Percentiles rank a stretch among this genome's conserved stretches.
These are phyloP conservation scores for Thelephora ganbajun DNA, from an alignment of 768 basidiomycete genomes.

Conservation along the genomic window DNA sequence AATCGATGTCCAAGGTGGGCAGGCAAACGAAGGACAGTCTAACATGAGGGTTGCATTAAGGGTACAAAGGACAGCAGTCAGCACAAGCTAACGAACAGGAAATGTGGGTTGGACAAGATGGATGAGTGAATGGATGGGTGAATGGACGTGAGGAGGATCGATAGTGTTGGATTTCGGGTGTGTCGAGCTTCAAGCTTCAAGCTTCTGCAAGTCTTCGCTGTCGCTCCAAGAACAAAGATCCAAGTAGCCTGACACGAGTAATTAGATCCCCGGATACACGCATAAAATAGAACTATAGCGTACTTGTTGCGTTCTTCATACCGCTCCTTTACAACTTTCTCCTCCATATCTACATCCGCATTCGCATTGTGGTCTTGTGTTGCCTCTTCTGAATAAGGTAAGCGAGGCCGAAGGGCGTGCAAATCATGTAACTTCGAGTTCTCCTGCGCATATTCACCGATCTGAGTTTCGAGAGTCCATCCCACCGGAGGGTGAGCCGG, in stretches of 20 bases:
- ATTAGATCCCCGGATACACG: conserved; percentile 3
- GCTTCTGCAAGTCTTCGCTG: too few species aligned
- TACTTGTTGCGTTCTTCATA: conserved; percentile 60
- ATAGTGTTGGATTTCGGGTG: too few species aligned
- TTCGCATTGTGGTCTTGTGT: not conserved
- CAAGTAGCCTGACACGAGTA: conserved; percentile 33
- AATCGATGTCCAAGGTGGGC: too few species aligned
- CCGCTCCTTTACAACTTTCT: conserved; percentile 32
- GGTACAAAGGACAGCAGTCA: too few species aligned
- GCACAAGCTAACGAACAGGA: too few species aligned
- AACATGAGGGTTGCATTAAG: too few species aligned
- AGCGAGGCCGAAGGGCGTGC: conserved; percentile 21
- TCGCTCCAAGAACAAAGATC: conserved; percentile 38
- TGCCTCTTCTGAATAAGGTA: not conserved
- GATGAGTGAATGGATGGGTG: too few species aligned
- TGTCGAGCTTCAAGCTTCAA: too few species aligned
- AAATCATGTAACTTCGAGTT: conserved; percentile 60
- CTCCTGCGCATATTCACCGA: conserved; percentile 37
- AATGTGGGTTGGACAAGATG: too few species aligned
- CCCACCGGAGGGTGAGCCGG: too few species aligned
- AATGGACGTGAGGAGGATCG: too few species aligned
- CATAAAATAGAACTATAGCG: conserved; percentile 2
- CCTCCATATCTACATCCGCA: conserved; percentile 20
- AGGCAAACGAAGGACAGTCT: too few species aligned
- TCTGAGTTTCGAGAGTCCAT: not conserved